Percentiles rank a stretch among this genome's conserved stretches.
Evolutionary conservation across 805 yeast genomes (phyloP).

Genomic region (Saccharomycopsis fodiens): DNA sequence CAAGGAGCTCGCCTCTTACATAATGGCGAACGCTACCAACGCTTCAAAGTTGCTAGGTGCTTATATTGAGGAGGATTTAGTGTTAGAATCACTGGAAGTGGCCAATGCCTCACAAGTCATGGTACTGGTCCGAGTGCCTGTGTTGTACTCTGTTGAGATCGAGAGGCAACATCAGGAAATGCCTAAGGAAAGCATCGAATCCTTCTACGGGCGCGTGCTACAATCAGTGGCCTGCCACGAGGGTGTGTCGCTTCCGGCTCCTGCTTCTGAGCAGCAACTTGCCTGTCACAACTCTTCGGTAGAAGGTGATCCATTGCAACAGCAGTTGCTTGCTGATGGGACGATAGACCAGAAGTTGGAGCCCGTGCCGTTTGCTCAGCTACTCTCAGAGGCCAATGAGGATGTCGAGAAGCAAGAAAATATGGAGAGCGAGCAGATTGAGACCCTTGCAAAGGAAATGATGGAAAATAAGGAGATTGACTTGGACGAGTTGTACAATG

Average conservation of each 20-base stretch:
- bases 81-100: too few species aligned
- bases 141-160: background rate
- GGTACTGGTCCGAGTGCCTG: background rate
- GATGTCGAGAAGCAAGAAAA: slow-evolving; percentile 7
- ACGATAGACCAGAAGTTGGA: background rate
- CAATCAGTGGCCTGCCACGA: too few species aligned
- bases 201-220: too few species aligned
- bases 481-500: slow-evolving; percentile 6
- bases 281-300: slow-evolving; percentile 3
- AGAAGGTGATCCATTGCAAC: slow-evolving; percentile 18
- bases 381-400: slow-evolving; percentile 2
- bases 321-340: background rate
- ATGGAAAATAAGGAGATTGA: slow-evolving; percentile 13
- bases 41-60: background rate
- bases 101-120: too few species aligned
- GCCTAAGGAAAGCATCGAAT: too few species aligned
- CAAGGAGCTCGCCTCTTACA: background rate
- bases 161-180: background rate
- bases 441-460: slow-evolving; percentile 7
- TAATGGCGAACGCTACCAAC: background rate
- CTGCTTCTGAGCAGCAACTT: too few species aligned
- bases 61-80: background rate
- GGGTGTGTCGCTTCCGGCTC: too few species aligned
- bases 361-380: slow-evolving; percentile 10
- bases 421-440: slow-evolving; percentile 20